Conservation (phyloP, 371 early-diverging fungal genomes). For the Mucor plumbeus region DNA sequence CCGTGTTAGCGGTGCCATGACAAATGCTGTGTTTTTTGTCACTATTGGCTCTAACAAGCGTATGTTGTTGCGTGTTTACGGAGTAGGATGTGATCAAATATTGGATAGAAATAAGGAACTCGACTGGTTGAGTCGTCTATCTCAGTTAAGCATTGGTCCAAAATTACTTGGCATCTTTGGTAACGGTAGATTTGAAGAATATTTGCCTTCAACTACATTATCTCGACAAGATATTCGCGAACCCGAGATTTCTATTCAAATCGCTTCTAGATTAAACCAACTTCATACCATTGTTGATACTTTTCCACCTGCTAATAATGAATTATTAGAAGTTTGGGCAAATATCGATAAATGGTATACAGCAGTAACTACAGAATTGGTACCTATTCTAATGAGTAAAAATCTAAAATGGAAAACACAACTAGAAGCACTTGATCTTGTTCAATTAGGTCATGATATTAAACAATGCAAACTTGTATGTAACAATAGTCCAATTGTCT, state of each 20-base stretch:
- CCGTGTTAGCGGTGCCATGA: constrained; percentile 85
- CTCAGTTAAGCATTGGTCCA: constrained; percentile 78
- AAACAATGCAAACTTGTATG: constrained; percentile 47
- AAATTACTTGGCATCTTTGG: constrained; percentile 81
- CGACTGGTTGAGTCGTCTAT: constrained; percentile 75
- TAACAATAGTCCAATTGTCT: constrained; percentile 68
- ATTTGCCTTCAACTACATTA: constrained; percentile 77
- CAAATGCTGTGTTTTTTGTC: constrained; percentile 85
- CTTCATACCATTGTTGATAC: constrained; percentile 74
- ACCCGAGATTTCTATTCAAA: constrained; percentile 66
- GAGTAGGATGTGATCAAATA: constrained; percentile 78
- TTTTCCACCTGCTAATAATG: constrained; percentile 58
- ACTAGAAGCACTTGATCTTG: constrained; percentile 48
- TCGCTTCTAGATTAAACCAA: constrained; percentile 76
- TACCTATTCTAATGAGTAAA: constrained; percentile 18
- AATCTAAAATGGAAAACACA: constrained; percentile 30
- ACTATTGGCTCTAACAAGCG: constrained; percentile 46
- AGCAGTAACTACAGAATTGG: constrained; percentile 17
- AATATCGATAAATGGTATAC: constrained; percentile 69
- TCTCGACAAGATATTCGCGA: constrained; percentile 71
- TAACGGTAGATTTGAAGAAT: constrained; percentile 91
- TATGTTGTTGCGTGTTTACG: constrained; percentile 78
- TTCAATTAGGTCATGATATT: constrained; percentile 53
- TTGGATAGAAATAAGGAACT: constrained; percentile 81
- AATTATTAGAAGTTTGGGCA: constrained; percentile 63